These are phyloP conservation scores for Tanacetum coccineum DNA, from an alignment of 129 eudicot genomes.

Conservation along the genomic window DNA sequence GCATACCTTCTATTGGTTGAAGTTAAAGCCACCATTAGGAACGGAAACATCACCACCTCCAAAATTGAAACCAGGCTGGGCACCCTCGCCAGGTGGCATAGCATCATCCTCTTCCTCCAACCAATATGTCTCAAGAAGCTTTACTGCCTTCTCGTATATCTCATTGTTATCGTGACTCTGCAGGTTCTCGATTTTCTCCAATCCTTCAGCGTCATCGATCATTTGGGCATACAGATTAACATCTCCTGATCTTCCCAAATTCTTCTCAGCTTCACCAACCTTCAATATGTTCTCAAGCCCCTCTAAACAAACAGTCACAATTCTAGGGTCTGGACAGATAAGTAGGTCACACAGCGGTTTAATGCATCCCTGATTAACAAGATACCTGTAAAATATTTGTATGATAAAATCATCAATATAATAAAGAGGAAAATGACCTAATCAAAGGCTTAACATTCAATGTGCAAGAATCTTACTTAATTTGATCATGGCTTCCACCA, in stretches of 20 bases:
- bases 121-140: conserved; percentile 86
- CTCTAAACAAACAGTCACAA: conserved; percentile 80
- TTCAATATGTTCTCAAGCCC: conserved; percentile 84
- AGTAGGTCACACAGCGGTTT: conserved; percentile 86
- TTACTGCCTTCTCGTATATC: conserved; percentile 81
- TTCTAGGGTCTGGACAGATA: conserved; percentile 85
- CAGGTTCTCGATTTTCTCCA: conserved; percentile 79
- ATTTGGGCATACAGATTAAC: conserved; percentile 63
- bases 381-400: conserved; percentile 48
- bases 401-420: neutral
- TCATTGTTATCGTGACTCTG: conserved; percentile 87
- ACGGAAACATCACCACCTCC: conserved; percentile 56
- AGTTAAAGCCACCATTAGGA: conserved; percentile 78
- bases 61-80: conserved; percentile 51
- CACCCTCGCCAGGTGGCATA: conserved; percentile 52
- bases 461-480: conserved; percentile 45
- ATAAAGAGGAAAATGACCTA: neutral
- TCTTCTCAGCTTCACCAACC: conserved; percentile 79
- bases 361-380: conserved; percentile 68
- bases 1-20: conserved; percentile 43
- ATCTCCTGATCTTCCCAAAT: conserved; percentile 51
- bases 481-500: conserved; percentile 87
- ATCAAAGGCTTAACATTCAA: neutral
- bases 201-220: conserved; percentile 83
- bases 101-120: conserved; percentile 70